Base-by-base conservation (phyloP, 192 early-diverging fungal genomes). In the Backusella liffmaniae region DNA sequence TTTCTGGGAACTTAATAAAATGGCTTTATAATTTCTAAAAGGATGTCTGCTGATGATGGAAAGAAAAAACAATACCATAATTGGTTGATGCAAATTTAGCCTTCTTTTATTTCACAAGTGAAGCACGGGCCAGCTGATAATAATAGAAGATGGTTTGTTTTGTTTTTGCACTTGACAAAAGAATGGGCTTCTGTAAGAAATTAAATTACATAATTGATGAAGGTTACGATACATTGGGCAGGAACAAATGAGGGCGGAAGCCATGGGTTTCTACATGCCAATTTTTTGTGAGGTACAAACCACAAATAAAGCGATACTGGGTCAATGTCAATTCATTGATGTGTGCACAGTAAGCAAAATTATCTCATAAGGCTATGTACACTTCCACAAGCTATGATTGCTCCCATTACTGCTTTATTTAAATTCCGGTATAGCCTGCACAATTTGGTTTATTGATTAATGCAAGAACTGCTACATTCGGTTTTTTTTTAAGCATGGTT, bases 61-160 rank as follows among this genome's bases (percentile, higher is more conserved):
- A 67, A 62, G 56, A 29, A 62, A 62, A 62, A 62, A 62, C 6
- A 62, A 62, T 62, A 29, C 56, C n/a, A 62, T 29, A 62, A 26
- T 67, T 7, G 66, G 30, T 32, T 35, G 34, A 67, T 67, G 66
- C 29, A 67, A 67, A 16, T n/a, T 29, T 67, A 15, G 34, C 35
- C 18, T 67, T 67, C 16, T 67, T 67, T 67, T 67, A 34, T 67
- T 67, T 67, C n/a, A 69, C 23, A 18, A 37, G 35, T 39, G 8
- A 37, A 69, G 67, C 67, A 69, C 67, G 67, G 67, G 36, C 67
- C 67, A 69, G 67, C 67, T 69, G 67, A 69, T 69, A 69, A 21
- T 59, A 59, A 59, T 26, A 69, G 35, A 21, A 23, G 3, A 41
- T 37, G 21, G 5, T 69, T 69, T 69, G 1, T 10, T 69, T 37